phyloP scores from a whole-genome alignment of 192 early-diverging fungal species.

The Coemansia nantahalensis region DNA sequence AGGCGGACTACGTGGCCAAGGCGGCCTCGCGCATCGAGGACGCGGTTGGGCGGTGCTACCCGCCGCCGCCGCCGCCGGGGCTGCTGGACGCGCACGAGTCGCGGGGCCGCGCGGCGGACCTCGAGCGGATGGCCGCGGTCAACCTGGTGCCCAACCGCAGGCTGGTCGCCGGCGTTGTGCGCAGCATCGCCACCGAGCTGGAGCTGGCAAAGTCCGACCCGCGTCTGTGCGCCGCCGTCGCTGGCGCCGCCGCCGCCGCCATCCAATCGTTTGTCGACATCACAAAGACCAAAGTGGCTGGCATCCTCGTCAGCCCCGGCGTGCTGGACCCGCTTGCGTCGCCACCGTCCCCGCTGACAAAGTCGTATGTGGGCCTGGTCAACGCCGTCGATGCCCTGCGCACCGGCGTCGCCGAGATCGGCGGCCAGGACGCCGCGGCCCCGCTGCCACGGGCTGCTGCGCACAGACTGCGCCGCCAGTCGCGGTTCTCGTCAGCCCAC shows the following conservation, averaged over 20 bases:
- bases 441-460: no score
- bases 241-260: slow-evolving; percentile 2
- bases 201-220: slow-evolving; percentile 28
- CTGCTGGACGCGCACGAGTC: slow-evolving; percentile 28
- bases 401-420: slow-evolving; percentile 4
- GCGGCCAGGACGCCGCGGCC: slow-evolving; percentile 5
- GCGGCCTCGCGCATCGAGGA: slow-evolving; percentile 27
- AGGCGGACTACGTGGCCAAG: slow-evolving; percentile 21
- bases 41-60: slow-evolving; percentile 19
- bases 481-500: not conserved
- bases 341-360: slow-evolving; percentile 8
- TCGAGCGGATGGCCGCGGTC: slow-evolving; percentile 10
- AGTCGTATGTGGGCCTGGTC: slow-evolving; percentile 16
- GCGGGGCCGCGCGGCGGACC: slow-evolving; percentile 1
- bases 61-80: slow-evolving; percentile 23
- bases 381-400: slow-evolving; percentile 20
- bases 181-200: slow-evolving; percentile 36
- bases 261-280: slow-evolving; percentile 9
- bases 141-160: slow-evolving; percentile 18
- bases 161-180: slow-evolving; percentile 21
- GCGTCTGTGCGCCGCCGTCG: slow-evolving; percentile 12
- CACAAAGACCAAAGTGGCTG: not conserved
- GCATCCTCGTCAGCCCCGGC: not conserved
- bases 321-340: slow-evolving; percentile 8
- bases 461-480: no score